Conservation (phyloP, 2,329 filamentous ascomycete species). For the Furcasterigmium sp. region DNA sequence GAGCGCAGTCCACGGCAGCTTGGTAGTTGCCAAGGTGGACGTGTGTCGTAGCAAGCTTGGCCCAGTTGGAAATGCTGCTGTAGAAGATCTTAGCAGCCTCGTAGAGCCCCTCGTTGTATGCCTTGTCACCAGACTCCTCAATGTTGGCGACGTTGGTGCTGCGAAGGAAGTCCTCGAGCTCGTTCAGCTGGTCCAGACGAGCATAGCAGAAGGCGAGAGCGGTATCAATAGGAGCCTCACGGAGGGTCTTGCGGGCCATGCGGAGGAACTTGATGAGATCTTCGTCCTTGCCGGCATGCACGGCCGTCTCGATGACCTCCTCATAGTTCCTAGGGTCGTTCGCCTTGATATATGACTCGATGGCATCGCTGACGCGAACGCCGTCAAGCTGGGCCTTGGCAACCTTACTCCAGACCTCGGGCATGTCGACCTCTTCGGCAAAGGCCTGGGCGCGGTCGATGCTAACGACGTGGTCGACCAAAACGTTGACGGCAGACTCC, state of each 20-base stretch:
- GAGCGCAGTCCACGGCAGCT: constrained; percentile 92
- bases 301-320: constrained; percentile 95
- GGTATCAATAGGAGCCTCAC: constrained; percentile 90
- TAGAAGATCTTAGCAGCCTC: constrained; percentile 97
- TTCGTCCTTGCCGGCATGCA: constrained; percentile 93
- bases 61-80: constrained; percentile 98
- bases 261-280: constrained; percentile 93
- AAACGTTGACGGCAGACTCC: constrained; percentile 78
- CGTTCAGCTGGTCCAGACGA: constrained; percentile 81
- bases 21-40: constrained; percentile 98
- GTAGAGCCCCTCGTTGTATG: constrained; percentile 88
- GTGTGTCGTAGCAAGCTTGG: constrained; percentile 93
- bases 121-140: constrained; percentile 96
- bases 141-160: constrained; percentile 92
- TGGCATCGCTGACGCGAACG: constrained; percentile 83
- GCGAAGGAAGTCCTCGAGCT: constrained; percentile 94
- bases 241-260: constrained; percentile 95
- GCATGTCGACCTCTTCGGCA: constrained; percentile 87
- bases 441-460: constrained; percentile 96
- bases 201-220: constrained; percentile 91
- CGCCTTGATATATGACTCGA: constrained; percentile 96
- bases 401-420: constrained; percentile 97
- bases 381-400: constrained; percentile 97
- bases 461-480: constrained; percentile 94
- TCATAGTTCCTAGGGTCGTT: constrained; percentile 87